phyloP scores from a whole-genome alignment of 176 grass and related monocot species.

The maize (Zea mays) region Zm-B73-REFERENCE-NAM-5.0 NC_050099.1:40067501-40068000 shows the following conservation, averaged over 20 bases:
- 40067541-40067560: neutral
- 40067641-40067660: constrained; percentile 35
- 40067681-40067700: constrained; percentile 20
- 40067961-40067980: constrained; percentile 7
- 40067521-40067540: neutral
- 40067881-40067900: constrained; percentile 17
- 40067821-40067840: constrained; percentile 50
- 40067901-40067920: constrained; percentile 2
- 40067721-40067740: constrained; percentile 32
- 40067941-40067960: neutral
- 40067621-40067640: neutral
- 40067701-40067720: constrained; percentile 33
- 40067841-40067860: neutral
- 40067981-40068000: neutral
- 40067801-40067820: constrained; percentile 34
- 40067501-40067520: neutral
- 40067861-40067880: constrained; percentile 20
- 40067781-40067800: constrained; percentile 44
- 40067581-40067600: constrained; percentile 5
- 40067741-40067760: constrained; percentile 19
- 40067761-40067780: neutral
- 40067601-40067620: neutral
- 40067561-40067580: neutral
- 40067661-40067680: constrained; percentile 1
- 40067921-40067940: neutral